phyloP scores from a whole-genome alignment of 768 basidiomycete species.

The Kwoniella newhampshirensis region DNA sequence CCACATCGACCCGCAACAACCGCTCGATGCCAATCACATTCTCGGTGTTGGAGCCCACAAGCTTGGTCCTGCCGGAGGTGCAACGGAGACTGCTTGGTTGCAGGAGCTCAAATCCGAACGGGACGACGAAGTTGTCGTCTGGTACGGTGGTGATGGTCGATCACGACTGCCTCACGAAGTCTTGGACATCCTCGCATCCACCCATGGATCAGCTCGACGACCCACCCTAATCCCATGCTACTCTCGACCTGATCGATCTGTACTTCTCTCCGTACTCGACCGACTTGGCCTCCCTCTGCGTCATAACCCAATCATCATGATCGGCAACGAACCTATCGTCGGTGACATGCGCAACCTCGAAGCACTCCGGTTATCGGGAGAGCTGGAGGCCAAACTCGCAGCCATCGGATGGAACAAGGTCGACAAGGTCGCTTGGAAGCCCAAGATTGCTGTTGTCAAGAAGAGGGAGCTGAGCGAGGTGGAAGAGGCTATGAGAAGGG shows the following conservation, averaged over 20 bases:
- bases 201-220: conserved; percentile 18
- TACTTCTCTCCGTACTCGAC: conserved; percentile 20
- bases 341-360: conserved; percentile 17
- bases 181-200: conserved; percentile 18
- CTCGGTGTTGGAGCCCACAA: conserved; percentile 28
- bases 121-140: conserved; percentile 45
- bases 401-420: conserved; percentile 28
- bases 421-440: conserved; percentile 12
- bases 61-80: conserved; percentile 29
- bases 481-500: conserved; percentile 11
- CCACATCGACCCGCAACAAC: conserved; percentile 25
- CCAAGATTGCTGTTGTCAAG: conserved; percentile 17
- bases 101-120: conserved; percentile 42
- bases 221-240: conserved; percentile 32
- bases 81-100: conserved; percentile 25
- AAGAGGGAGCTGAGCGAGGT: conserved; percentile 20
- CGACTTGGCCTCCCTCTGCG: conserved; percentile 15
- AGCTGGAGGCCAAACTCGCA: conserved; percentile 19
- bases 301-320: conserved; percentile 28
- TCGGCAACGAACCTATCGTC: conserved; percentile 27
- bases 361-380: conserved; percentile 20
- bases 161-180: conserved; percentile 18
- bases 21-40: conserved; percentile 43
- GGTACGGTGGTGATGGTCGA: conserved; percentile 38
- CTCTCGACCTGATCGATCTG: conserved; percentile 19